Conservation (phyloP, 371 early-diverging fungal species). For the Dichotomocladium elegans region DNA sequence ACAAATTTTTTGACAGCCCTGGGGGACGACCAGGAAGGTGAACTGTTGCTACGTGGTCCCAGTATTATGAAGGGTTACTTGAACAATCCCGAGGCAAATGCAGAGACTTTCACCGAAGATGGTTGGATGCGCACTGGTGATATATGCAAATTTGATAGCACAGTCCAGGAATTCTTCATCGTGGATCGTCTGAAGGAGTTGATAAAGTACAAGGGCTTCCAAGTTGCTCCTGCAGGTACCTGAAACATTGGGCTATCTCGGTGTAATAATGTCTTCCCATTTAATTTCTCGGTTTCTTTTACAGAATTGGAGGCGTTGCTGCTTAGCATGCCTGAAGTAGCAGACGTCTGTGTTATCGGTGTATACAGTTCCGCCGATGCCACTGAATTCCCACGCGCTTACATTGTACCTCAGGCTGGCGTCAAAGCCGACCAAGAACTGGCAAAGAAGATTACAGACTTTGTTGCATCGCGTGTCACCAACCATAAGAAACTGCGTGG, state of each 20-base stretch:
- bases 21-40: constrained; percentile 58
- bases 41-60: constrained; percentile 63
- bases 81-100: constrained; percentile 67
- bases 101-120: constrained; percentile 55
- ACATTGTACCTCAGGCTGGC: constrained; percentile 52
- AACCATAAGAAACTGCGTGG: constrained; percentile 78
- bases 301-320: constrained; percentile 81
- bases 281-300: not conserved
- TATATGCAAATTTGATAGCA: constrained; percentile 57
- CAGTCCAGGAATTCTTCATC: constrained; percentile 47
- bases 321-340: constrained; percentile 62
- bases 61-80: constrained; percentile 53
- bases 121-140: constrained; percentile 89
- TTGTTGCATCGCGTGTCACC: constrained; percentile 60
- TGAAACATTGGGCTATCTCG: not conserved
- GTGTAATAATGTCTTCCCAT: not conserved
- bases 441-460: constrained; percentile 51
- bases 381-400: constrained; percentile 83
- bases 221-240: constrained; percentile 52
- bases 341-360: constrained; percentile 77
- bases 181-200: constrained; percentile 75
- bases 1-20: no score
- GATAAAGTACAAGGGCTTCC: constrained; percentile 76
- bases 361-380: constrained; percentile 55
- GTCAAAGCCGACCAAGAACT: constrained; percentile 10